Evolutionary conservation across 1,284 basidiomycete genomes (phyloP), one percentile per base, ranked within the genome.

Genomic region (Porodaedalea pini): DNA sequence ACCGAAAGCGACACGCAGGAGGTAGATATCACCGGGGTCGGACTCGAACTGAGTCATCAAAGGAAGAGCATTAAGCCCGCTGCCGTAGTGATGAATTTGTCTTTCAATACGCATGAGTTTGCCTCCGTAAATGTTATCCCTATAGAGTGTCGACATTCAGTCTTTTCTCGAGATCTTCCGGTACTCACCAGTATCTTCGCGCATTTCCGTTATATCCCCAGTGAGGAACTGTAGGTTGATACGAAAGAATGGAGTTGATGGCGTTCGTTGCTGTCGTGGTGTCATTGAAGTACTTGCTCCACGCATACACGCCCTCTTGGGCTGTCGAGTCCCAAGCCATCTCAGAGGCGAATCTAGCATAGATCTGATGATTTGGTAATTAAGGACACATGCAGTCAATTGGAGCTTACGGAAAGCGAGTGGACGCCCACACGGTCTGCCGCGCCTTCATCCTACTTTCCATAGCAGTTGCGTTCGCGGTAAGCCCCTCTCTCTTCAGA

Each of bases 171-270:
- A 21, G 10, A 25, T 11, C 4, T 41, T 8, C 37, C 27, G 37
- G 21, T 5, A 62, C 73, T 57, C 54, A 80, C 79, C 79, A 81
- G 68, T 80, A 82, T 40, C 81, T 74, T 50, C 81, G 70, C 0
- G 81, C 81, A 65, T 83, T 82, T 13, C 81, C 81, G 60, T 82
- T 82, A 67, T 82, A 82, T 17, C 80, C 81, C 81, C 81, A 83
- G 65, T 82, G 81, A 23, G 81, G 75, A 37, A 83, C 73, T 1
- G 78, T 72, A 3, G 81, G 80, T 64, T 82, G 78, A 61, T 82
- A 83, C 2, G 79, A 80, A 48, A 83, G 65, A 51, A 83, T 82
- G 2, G 81, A 82, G 62, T 82, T 82, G 60, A 83, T 67, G 1
- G 76, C 71, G 63, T 83, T 82, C 31, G 70, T 70, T 2, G 80